Evolutionary conservation across 2,329 filamentous ascomycete species (phyloP).

Genomic region (Didymella pinodella): DNA sequence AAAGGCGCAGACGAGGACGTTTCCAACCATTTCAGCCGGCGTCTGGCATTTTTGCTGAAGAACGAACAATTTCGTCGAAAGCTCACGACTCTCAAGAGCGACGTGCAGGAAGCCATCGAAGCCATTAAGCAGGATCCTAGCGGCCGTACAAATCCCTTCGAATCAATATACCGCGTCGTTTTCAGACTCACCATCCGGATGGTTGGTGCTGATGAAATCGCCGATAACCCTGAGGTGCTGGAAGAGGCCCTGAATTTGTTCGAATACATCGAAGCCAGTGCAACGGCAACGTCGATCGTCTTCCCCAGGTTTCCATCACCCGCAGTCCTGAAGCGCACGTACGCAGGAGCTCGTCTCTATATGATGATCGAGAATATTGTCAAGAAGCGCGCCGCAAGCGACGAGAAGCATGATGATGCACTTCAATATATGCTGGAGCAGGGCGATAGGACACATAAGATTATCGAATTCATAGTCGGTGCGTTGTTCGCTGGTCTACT

Average conservation of each 20-base stretch:
- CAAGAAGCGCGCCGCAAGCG: conserved; percentile 54
- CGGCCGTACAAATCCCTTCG: conserved; percentile 61
- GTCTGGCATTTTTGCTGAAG: conserved; percentile 35
- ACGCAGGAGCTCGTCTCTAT: conserved; percentile 59
- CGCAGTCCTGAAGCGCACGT: conserved; percentile 54
- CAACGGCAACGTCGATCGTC: conserved; percentile 58
- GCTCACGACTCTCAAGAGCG: conserved; percentile 54
- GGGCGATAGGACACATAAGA: conserved; percentile 55
- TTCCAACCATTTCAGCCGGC: conserved; percentile 34
- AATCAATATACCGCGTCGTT: conserved; percentile 61
- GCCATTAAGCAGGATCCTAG: conserved; percentile 45
- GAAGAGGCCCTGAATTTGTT: conserved; percentile 57
- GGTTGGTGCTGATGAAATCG: conserved; percentile 63
- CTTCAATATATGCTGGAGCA: conserved; percentile 63
- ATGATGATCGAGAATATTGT: conserved; percentile 60
- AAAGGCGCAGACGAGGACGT: conserved; percentile 24
- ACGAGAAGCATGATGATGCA: conserved; percentile 58
- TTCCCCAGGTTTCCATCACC: conserved; percentile 62
- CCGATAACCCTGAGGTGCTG: conserved; percentile 55
- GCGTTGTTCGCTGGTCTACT: conserved; percentile 64
- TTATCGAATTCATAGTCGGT: conserved; percentile 61
- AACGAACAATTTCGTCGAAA: conserved; percentile 39
- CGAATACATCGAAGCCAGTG: conserved; percentile 56
- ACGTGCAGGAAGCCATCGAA: conserved; percentile 53
- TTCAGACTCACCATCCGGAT: conserved; percentile 67